Evolutionary conservation across 1,284 basidiomycete species (phyloP), one percentile per base, ranked within the genome.

Genomic region (Malassezia vespertilionis): DNA sequence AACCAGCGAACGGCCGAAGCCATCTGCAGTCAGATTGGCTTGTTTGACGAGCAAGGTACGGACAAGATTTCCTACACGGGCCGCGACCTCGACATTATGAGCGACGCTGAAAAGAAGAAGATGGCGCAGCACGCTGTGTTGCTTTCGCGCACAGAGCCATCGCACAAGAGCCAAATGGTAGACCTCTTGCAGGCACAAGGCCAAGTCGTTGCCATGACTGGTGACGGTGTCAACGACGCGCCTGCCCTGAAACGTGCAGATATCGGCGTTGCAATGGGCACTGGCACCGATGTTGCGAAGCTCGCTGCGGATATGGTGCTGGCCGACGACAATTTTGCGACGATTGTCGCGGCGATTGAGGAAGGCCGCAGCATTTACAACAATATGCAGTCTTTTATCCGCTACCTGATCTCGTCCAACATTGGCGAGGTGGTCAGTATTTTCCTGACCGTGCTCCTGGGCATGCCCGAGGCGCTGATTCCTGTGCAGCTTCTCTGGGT

Each of bases 401-500:
- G 87, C 50, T 74, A 78, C 63, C 59, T 76, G 43, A 75, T 97
- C 73, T 93, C 88, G 33, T 90, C 86, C 50, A 97, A 96, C 76
- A 96, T 96, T 68, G 90, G 91, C 54, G 90, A 95, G 72, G 91
- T 96, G 56, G 89, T 96, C 68, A 86, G 80, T 66, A 97, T 97
- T 73, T 97, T 97, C 78, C 74, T 96, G 59, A 96, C 91, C 3
- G 91, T 96, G 20, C 76, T 96, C 36, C 76, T 96, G 47, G 91
- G 91, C 61, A 93, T 97, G 89, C 91, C 93, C 15, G 93, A 97
- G 72, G 91, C 91, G 44, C 76, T 97, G 52, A 95, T 96, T 61
- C 90, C 90, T 21, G 90, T 96, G 11, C 93, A 97, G 76, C 76
- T 97, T 34, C 81, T 97, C 37, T 96, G 90, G 88, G 61, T 66